Evolutionary conservation across 2,329 filamentous ascomycete species (phyloP).

Genomic region (Neonectria magnoliae): DNA sequence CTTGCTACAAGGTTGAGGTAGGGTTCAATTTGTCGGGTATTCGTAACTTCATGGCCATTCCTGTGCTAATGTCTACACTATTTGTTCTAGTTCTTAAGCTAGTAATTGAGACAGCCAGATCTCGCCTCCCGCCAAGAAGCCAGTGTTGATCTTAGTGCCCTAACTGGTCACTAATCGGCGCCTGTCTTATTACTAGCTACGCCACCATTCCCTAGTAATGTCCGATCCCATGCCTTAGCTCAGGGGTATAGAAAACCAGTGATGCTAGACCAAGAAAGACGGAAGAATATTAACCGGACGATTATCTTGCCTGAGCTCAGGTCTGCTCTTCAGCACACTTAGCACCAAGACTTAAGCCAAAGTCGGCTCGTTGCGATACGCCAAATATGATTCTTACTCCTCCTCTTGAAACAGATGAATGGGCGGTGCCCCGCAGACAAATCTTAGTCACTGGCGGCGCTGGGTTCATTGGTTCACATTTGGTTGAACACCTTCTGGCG

Average conservation of each 20-base stretch:
- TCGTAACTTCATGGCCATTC: too few species aligned
- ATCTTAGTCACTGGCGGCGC: slow-evolving; percentile 40
- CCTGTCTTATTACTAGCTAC: neutral
- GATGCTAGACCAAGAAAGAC: neutral
- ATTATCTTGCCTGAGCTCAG: neutral
- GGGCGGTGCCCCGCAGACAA: neutral
- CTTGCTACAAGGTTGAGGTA: too few species aligned
- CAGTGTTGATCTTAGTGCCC: neutral
- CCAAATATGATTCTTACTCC: neutral
- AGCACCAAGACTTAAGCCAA: neutral
- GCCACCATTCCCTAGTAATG: neutral
- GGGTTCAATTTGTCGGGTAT: too few species aligned
- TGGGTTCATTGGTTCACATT: slow-evolving; percentile 40
- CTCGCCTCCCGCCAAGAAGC: neutral
- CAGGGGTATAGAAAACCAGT: neutral
- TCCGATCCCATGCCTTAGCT: neutral
- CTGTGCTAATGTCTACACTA: too few species aligned
- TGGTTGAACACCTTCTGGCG: slow-evolving; percentile 35
- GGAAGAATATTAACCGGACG: neutral
- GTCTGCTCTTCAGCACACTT: too few species aligned
- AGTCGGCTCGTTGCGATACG: neutral
- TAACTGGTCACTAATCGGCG: neutral
- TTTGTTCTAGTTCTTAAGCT: too few species aligned
- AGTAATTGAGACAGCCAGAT: neutral
- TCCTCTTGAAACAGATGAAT: neutral